phyloP scores from a whole-genome alignment of 371 early-diverging fungal genomes.

The Mucor piriformis region DNA sequence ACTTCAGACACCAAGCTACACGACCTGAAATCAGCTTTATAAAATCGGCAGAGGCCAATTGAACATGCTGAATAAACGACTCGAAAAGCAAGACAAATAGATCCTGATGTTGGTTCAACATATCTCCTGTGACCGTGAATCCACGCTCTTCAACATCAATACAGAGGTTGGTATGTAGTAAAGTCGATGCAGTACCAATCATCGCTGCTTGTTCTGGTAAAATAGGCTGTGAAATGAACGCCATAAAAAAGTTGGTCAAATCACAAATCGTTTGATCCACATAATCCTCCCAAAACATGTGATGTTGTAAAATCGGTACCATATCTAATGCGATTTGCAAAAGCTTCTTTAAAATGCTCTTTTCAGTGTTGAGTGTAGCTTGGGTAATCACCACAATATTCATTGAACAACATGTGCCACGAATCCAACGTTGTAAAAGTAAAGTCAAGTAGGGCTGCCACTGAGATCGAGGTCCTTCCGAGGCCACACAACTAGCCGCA shows the following conservation, averaged over 20 bases:
- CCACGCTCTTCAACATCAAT: slow-evolving; percentile 29
- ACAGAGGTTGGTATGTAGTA: slow-evolving; percentile 14
- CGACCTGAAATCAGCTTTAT: slow-evolving; percentile 7
- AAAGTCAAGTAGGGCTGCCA: slow-evolving; percentile 7
- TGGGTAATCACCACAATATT: background rate
- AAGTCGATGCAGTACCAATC: slow-evolving; percentile 8
- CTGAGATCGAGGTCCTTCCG: background rate
- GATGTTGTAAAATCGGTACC: background rate
- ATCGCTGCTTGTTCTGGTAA: slow-evolving; percentile 19
- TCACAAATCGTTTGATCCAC: slow-evolving; percentile 16
- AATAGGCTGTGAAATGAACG: slow-evolving; percentile 26
- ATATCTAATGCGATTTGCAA: background rate
- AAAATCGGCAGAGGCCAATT: slow-evolving; percentile 8
- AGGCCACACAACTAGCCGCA: background rate
- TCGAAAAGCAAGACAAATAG: slow-evolving; percentile 25
- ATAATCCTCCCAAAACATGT: slow-evolving; percentile 2
- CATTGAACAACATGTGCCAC: slow-evolving; percentile 11
- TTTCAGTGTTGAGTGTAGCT: background rate
- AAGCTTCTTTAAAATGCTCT: slow-evolving; percentile 3
- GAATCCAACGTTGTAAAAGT: slow-evolving; percentile 9
- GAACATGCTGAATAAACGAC: slow-evolving; percentile 32
- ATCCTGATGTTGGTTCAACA: slow-evolving; percentile 12
- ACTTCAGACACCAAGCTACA: slow-evolving; percentile 27
- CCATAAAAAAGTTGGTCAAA: slow-evolving; percentile 28
- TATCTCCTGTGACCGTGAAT: background rate